Evolutionary conservation across 2,329 filamentous ascomycete species (phyloP).

Genomic region (Xylaria sp.): DNA sequence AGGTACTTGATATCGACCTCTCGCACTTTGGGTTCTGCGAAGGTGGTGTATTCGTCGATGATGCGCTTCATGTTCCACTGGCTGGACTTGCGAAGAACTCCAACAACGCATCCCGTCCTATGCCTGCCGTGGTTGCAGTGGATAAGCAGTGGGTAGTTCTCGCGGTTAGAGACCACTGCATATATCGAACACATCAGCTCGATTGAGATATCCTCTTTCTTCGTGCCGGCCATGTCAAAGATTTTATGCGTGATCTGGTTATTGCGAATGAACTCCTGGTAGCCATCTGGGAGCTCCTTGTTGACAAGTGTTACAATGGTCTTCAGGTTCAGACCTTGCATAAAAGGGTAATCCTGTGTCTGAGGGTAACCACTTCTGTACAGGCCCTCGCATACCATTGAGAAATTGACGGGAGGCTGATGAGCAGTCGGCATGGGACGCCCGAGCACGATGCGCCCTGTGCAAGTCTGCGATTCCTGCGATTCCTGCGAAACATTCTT

Average conservation of each 20-base stretch:
- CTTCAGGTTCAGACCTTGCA: conserved; percentile 75
- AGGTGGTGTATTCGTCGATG: conserved; percentile 78
- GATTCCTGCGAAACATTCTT: conserved; percentile 18
- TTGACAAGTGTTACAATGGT: conserved; percentile 79
- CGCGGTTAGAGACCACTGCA: conserved; percentile 73
- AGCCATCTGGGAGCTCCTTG: conserved; percentile 66
- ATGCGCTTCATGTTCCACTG: conserved; percentile 72
- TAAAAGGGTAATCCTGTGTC: conserved; percentile 74
- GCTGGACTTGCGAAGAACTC: conserved; percentile 77
- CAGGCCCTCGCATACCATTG: conserved; percentile 75
- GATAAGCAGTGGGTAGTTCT: conserved; percentile 82
- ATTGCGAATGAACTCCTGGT: conserved; percentile 69
- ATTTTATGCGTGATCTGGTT: conserved; percentile 77
- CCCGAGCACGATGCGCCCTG: conserved; percentile 14
- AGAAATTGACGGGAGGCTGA: conserved; percentile 74
- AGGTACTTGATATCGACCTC: conserved; percentile 71
- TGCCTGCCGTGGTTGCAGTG: conserved; percentile 97
- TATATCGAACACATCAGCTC: conserved; percentile 77
- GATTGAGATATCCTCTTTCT: conserved; percentile 76
- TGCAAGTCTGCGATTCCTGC: conserved; percentile 24
- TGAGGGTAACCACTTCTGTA: conserved; percentile 86
- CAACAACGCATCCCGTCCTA: conserved; percentile 89
- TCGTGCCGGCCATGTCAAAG: conserved; percentile 87
- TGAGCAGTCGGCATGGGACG: neutral
- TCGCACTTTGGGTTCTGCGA: conserved; percentile 68